A percentile compares a stretch with the other conserved stretches of the same genome.
Conservation (phyloP, 805 yeast species). For the Kodamaea neixiangensis region DNA sequence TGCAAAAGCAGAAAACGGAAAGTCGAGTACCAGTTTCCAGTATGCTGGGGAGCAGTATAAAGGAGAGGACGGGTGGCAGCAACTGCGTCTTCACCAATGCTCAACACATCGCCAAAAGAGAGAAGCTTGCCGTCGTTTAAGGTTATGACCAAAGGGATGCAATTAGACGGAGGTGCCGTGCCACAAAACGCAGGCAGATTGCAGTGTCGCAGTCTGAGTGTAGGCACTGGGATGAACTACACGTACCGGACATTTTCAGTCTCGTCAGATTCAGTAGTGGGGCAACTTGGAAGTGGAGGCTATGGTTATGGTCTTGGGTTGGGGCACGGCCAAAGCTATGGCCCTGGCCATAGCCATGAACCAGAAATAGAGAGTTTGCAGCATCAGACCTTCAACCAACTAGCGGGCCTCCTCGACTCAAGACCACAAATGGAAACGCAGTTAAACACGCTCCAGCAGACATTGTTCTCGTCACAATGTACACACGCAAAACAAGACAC, state of each 20-base stretch:
- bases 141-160: background rate
- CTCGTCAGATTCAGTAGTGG: background rate
- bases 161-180: background rate
- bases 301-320: background rate
- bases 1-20: background rate
- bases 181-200: background rate
- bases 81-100: background rate
- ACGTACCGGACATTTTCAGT: background rate
- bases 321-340: too few species aligned
- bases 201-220: background rate
- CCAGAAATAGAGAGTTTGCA: background rate
- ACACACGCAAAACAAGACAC: background rate
- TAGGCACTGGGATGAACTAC: background rate
- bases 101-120: background rate
- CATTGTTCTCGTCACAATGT: background rate
- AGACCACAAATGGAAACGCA: background rate
- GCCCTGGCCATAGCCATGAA: too few species aligned
- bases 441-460: background rate
- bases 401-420: background rate
- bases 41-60: background rate
- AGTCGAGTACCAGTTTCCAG: background rate
- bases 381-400: background rate
- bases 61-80: background rate
- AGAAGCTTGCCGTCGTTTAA: background rate
- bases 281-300: too few species aligned